Evolutionary conservation across 495 filamentous ascomycete species (phyloP).

Genomic region (Articulospora tetracladia): DNA sequence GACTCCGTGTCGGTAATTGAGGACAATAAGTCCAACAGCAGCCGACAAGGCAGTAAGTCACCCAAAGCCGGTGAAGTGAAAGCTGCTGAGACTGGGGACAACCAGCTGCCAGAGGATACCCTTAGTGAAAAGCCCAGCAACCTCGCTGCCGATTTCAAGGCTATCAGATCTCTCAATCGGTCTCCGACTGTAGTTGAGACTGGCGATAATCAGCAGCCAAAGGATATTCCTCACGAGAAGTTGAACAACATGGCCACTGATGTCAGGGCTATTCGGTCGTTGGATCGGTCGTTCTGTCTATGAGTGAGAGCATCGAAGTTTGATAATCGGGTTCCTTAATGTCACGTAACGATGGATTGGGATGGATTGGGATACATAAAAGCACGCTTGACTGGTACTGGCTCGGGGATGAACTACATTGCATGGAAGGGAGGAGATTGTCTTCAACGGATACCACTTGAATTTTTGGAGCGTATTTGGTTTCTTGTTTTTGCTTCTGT

Average conservation of each 20-base stretch:
- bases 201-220: slow-evolving; percentile 33
- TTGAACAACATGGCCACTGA: slow-evolving; percentile 61
- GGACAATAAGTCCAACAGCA: slow-evolving; percentile 32
- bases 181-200: background rate
- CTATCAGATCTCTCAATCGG: slow-evolving; percentile 60
- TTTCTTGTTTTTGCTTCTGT: background rate
- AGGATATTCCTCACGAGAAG: slow-evolving; percentile 63
- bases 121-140: slow-evolving; percentile 62
- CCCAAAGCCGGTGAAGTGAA: slow-evolving; percentile 16
- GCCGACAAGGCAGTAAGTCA: slow-evolving; percentile 30
- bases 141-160: slow-evolving; percentile 59
- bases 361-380: background rate
- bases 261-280: slow-evolving; percentile 57
- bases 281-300: slow-evolving; percentile 38
- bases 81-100: slow-evolving; percentile 2
- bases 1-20: slow-evolving; percentile 27
- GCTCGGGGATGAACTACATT: background rate
- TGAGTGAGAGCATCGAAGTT: background rate
- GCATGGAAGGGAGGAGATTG: background rate
- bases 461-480: background rate
- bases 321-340: too few relatives aligned
- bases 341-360: too few relatives aligned
- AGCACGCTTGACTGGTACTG: background rate
- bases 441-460: background rate
- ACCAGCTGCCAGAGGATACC: slow-evolving; percentile 51